A percentile compares a stretch with the other conserved stretches of the same genome.
Conservation (phyloP, 176 grass and related monocot species). For the Typha latifolia region DNA sequence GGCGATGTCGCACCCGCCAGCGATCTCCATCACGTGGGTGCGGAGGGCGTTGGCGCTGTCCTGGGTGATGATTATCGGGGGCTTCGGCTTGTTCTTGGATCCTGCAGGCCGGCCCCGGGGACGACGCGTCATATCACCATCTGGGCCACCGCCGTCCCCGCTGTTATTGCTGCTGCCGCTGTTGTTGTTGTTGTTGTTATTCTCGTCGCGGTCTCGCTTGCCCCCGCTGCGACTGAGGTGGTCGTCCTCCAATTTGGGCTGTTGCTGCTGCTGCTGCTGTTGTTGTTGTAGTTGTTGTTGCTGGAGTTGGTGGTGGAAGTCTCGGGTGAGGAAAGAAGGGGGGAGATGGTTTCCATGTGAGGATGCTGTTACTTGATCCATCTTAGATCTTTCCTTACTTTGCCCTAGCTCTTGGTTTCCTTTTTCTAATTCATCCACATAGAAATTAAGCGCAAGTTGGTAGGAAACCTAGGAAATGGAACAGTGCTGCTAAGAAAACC, state of each 20-base stretch:
- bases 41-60: conserved; percentile 9
- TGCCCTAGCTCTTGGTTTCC: too few species aligned
- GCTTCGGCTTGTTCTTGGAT: conserved; percentile 6
- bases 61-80: background rate
- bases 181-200: background rate
- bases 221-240: background rate
- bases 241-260: conserved; percentile 5
- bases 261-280: background rate
- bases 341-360: conserved; percentile 4
- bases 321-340: background rate
- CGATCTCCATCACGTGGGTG: conserved; percentile 7
- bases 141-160: background rate
- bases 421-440: background rate
- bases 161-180: background rate
- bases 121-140: background rate
- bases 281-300: background rate
- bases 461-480: conserved; percentile 8
- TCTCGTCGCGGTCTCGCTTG: background rate
- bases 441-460: background rate
- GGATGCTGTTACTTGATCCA: conserved; percentile 5
- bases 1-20: conserved; percentile 2
- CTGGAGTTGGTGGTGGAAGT: conserved; percentile 3
- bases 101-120: background rate
- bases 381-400: background rate
- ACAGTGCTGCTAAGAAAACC: background rate